Evolutionary conservation across 352 stramenopile species (phyloP).

Genomic region (Phytophthora litchii): DNA sequence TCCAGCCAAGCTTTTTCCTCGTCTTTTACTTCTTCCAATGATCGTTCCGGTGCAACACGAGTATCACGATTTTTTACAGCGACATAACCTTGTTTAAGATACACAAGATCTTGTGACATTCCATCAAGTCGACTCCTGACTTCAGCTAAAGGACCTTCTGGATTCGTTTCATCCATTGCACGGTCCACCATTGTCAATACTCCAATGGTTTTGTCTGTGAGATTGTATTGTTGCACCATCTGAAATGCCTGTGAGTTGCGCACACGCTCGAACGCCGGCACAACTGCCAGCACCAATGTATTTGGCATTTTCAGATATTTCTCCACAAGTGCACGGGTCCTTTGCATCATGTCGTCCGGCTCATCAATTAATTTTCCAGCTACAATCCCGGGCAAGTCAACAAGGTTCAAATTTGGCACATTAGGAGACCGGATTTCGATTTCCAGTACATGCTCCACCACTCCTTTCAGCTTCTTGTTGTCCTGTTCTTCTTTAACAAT

Average conservation of each 20-base stretch:
- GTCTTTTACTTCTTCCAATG: conserved; percentile 29
- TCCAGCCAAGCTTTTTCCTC: conserved; percentile 37
- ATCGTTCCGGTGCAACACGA: conserved; percentile 8
- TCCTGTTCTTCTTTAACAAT: conserved; percentile 30
- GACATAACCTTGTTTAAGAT: conserved; percentile 48
- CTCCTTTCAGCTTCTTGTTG: conserved; percentile 14
- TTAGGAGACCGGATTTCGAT: conserved; percentile 41
- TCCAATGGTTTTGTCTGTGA: conserved; percentile 42
- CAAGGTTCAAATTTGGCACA: conserved; percentile 46
- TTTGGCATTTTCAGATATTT: conserved; percentile 41
- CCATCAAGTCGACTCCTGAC: conserved; percentile 37
- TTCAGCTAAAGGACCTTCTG: conserved; percentile 27
- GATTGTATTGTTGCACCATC: conserved; percentile 43
- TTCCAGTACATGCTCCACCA: conserved; percentile 49
- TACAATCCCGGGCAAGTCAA: conserved; percentile 54
- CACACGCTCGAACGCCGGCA: conserved; percentile 40
- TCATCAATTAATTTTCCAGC: conserved; percentile 31
- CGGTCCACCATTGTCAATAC: conserved; percentile 58
- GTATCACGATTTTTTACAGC: conserved; percentile 47
- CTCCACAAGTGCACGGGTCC: conserved; percentile 38
- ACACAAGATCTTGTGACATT: conserved; percentile 35
- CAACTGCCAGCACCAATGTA: conserved; percentile 49
- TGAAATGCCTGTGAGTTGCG: conserved; percentile 55
- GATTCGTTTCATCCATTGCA: conserved; percentile 27
- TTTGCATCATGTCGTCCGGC: conserved; percentile 51